Percentiles rank a stretch among this genome's conserved stretches.
These are phyloP conservation scores for Cyberlindnera galapagoensis DNA, from an alignment of 805 yeast genomes.

Conservation along the genomic window DNA sequence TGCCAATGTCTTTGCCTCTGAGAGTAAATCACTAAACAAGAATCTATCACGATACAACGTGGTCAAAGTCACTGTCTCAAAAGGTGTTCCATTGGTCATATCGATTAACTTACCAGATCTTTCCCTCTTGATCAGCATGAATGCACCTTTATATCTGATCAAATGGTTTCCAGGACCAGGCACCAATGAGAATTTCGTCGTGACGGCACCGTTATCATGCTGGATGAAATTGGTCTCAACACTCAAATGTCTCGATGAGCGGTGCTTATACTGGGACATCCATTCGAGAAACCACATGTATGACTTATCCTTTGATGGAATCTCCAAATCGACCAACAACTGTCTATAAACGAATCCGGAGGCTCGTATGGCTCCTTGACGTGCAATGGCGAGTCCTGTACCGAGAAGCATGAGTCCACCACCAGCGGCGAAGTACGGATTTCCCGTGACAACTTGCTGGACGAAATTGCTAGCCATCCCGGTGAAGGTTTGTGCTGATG, in stretches of 20 bases:
- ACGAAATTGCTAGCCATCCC: slow-evolving; percentile 33
- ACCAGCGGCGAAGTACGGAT: slow-evolving; percentile 98
- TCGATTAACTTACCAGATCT: slow-evolving; percentile 86
- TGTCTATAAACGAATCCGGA: slow-evolving; percentile 73
- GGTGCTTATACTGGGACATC: slow-evolving; percentile 80
- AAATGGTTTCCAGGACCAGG: slow-evolving; percentile 98
- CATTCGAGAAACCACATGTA: slow-evolving; percentile 93
- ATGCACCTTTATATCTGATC: slow-evolving; percentile 79
- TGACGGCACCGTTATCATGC: slow-evolving; percentile 88
- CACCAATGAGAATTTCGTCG: slow-evolving; percentile 82
- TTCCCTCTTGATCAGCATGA: slow-evolving; percentile 82
- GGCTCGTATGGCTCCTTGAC: slow-evolving; percentile 58
- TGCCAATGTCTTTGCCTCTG: slow-evolving; percentile 83
- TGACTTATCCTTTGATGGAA: slow-evolving; percentile 88
- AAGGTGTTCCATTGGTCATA: slow-evolving; percentile 86
- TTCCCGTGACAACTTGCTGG: slow-evolving; percentile 51
- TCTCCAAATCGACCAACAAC: slow-evolving; percentile 84
- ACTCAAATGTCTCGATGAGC: slow-evolving; percentile 76
- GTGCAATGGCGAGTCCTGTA: slow-evolving; percentile 73
- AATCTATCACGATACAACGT: slow-evolving; percentile 78
- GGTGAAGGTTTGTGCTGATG: slow-evolving; percentile 19
- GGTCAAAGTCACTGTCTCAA: slow-evolving; percentile 91
- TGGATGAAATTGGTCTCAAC: slow-evolving; percentile 84
- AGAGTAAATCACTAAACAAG: slow-evolving; percentile 61
- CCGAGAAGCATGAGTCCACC: slow-evolving; percentile 96